Conservation (phyloP, 139 green algal species). For the Diplosphaera chodatii region DNA sequence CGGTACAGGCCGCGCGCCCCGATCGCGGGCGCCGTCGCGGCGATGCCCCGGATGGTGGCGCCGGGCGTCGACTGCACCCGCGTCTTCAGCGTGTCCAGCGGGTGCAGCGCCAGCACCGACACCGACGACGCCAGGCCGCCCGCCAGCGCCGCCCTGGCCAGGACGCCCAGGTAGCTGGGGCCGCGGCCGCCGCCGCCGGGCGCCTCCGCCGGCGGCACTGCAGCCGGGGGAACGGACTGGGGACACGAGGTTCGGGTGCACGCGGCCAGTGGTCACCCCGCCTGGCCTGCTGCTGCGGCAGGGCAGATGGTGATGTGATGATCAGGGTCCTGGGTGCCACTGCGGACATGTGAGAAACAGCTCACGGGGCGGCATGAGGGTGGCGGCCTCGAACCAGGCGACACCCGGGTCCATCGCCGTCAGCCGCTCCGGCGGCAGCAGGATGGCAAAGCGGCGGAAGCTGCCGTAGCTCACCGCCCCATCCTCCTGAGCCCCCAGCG, state of each 20-base stretch:
- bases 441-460: slow-evolving; percentile 65
- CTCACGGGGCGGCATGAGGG: slow-evolving; percentile 48
- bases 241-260: no score
- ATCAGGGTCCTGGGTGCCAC: no score
- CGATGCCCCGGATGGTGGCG: slow-evolving; percentile 17
- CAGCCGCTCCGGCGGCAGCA: slow-evolving; percentile 54
- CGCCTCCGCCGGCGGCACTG: not conserved
- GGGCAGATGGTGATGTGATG: no score
- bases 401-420: slow-evolving; percentile 26
- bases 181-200: no score
- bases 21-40: slow-evolving; percentile 21
- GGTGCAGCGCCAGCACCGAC: slow-evolving; percentile 55
- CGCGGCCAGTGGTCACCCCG: no score
- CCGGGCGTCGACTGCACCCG: slow-evolving; percentile 43
- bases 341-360: no score
- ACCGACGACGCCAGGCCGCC: slow-evolving; percentile 45
- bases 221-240: no score
- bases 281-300: no score
- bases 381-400: slow-evolving; percentile 65
- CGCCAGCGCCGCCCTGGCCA: slow-evolving; percentile 46
- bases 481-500: slow-evolving; percentile 30
- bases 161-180: not conserved
- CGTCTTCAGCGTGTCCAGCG: slow-evolving; percentile 72
- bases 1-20: slow-evolving; percentile 46
- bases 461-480: slow-evolving; percentile 54